Base-by-base conservation (phyloP, 2,329 filamentous ascomycete species). In the Aplosporella prunicola region DNA sequence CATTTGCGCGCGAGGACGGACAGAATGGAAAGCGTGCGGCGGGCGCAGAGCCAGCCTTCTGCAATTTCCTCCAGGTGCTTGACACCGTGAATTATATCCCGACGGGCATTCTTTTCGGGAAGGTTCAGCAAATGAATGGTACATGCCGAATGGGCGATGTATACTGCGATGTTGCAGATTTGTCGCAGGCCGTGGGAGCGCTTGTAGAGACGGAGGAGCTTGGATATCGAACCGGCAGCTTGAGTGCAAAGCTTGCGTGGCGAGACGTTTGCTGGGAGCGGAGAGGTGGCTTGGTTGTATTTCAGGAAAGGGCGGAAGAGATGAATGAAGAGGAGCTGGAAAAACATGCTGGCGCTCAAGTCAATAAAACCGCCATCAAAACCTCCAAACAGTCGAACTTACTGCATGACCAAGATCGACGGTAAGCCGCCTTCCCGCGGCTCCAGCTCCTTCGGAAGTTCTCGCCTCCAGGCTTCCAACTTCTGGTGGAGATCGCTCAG, bases 161-260 rank as follows among this genome's bases (percentile, higher is more conserved):
- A 98, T 1, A 96, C 87, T 3, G 83, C 88, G 50, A 96, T 86
- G 52, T 96, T 96, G 63, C 85, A 93, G 22, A 98, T 94, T 56
- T 96, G 89, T 4, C 86, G 78, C 9, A 96, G 64, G 8, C 89
- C 86, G 58, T 94, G 93, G 1, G 80, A 80, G 48, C 89, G 85
- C 58, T 93, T 95, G 63, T 96, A 98, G 2, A 95, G 66, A 1
- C 91, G 79, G 64, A 95, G 80, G n/a, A 95, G 67, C 53, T 95
- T 96, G 0, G 88, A 95, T 39, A 96, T 91, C 45, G 80, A 79
- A 2, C 80, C 78, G 1, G 91, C 89, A 36, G 91, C 88, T 52
- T 89, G 82, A 0, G 87, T 91, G 61, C 89, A 95, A 37, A 93
- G 77, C 47, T 88, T 86, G 13, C 89, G 78, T 0, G 91, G 89